Conservation (phyloP, 2,329 filamentous ascomycete species). For the Talaromyces sp. region DNA sequence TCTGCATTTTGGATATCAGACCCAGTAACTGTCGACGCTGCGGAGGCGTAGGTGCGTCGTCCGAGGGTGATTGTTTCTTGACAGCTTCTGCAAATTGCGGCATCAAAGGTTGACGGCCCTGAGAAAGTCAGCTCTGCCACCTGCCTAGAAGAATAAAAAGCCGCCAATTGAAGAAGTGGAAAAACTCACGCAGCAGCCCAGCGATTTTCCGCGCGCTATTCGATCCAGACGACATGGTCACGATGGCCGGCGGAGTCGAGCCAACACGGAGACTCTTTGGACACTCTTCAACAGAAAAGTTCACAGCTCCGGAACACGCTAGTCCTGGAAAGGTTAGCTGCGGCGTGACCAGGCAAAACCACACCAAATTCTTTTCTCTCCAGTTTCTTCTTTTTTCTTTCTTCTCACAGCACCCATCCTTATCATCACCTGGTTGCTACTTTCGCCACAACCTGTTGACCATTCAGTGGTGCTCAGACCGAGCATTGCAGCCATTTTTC, state of each 20-base stretch:
- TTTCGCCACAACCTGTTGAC: constrained; percentile 74
- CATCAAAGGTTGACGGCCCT: constrained; percentile 30
- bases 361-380: constrained; percentile 17
- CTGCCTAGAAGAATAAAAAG: background rate
- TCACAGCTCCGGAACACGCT: constrained; percentile 22
- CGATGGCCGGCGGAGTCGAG: constrained; percentile 13
- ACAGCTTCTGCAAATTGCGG: constrained; percentile 40
- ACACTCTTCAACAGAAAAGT: constrained; percentile 27
- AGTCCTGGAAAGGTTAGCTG: constrained; percentile 21
- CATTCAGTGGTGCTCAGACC: constrained; percentile 88
- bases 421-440: constrained; percentile 79
- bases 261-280: constrained; percentile 9
- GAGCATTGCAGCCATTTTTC: constrained; percentile 83
- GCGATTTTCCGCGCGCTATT: constrained; percentile 37
- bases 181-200: constrained; percentile 33
- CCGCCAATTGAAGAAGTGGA: background rate
- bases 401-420: constrained; percentile 70
- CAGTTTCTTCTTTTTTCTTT: constrained; percentile 26
- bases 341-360: constrained; percentile 20
- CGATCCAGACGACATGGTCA: constrained; percentile 35
- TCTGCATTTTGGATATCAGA: constrained; percentile 23
- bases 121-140: constrained; percentile 12
- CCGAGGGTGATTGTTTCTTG: constrained; percentile 35
- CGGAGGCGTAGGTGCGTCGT: constrained; percentile 32
- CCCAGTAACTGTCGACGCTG: constrained; percentile 34